A percentile compares a stretch with the other conserved stretches of the same genome.
These are phyloP conservation scores for Coniochaeta prunicola DNA, from an alignment of 2,329 filamentous ascomycete species.

Conservation along the genomic window DNA sequence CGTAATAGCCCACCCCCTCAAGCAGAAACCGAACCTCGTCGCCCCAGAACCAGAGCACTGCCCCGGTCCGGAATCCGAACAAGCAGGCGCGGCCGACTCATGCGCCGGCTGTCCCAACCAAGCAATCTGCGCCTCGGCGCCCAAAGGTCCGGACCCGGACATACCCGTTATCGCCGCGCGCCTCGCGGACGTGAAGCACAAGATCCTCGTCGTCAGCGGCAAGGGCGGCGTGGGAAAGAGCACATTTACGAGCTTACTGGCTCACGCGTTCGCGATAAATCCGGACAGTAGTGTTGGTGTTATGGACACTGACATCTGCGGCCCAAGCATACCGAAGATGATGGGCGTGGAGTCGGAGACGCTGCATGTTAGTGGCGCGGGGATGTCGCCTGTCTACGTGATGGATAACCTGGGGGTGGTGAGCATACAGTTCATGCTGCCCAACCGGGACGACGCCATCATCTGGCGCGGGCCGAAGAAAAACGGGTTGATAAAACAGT, in stretches of 20 bases:
- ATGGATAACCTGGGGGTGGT: slow-evolving; percentile 91
- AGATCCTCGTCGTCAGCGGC: slow-evolving; percentile 85
- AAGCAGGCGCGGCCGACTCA: slow-evolving; percentile 66
- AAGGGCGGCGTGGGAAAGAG: slow-evolving; percentile 97
- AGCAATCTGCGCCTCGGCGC: slow-evolving; percentile 84
- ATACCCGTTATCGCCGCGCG: slow-evolving; percentile 81
- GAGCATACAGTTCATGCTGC: slow-evolving; percentile 98
- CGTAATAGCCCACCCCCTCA: slow-evolving; percentile 68
- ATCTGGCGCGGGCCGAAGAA: slow-evolving; percentile 99
- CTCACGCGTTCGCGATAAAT: slow-evolving; percentile 81
- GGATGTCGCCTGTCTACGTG: slow-evolving; percentile 95
- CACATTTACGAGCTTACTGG: slow-evolving; percentile 82
- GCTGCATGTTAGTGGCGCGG: slow-evolving; percentile 80
- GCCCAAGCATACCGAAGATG: slow-evolving; percentile 96
- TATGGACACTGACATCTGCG: slow-evolving; percentile 98
- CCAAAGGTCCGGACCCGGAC: slow-evolving; percentile 93
- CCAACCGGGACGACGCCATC: slow-evolving; percentile 85
- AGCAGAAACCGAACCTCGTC: slow-evolving; percentile 74
- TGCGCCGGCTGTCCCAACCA: slow-evolving; percentile 97
- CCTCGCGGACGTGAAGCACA: slow-evolving; percentile 76
- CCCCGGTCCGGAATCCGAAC: slow-evolving; percentile 76
- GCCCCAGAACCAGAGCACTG: slow-evolving; percentile 97
- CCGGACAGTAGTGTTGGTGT: slow-evolving; percentile 75
- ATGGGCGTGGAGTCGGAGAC: slow-evolving; percentile 93
- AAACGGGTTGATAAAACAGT: slow-evolving; percentile 96